Conservation (phyloP, 2,329 filamentous ascomycete species). For the Curvularia sp. region DNA sequence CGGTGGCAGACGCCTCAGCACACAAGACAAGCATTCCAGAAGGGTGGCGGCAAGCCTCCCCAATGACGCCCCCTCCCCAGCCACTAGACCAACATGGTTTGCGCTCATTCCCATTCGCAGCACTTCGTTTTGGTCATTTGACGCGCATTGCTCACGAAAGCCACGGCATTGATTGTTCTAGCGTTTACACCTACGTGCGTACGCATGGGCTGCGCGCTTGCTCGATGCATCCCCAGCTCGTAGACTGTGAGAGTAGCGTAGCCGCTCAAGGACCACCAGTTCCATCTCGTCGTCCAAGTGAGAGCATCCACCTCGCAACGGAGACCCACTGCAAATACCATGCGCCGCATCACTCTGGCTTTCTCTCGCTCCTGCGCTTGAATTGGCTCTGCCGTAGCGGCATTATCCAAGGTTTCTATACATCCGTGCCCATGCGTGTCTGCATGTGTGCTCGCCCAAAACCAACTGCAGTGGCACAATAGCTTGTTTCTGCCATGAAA, state of each 20-base stretch:
- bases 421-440: neutral
- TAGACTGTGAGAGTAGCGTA: neutral
- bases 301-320: neutral
- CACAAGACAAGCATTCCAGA: conserved; percentile 7
- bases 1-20: conserved; percentile 2
- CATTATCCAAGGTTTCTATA: neutral
- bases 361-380: neutral
- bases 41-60: conserved; percentile 3
- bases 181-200: neutral
- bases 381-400: neutral
- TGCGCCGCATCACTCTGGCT: neutral
- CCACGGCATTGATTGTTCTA: conserved; percentile 3
- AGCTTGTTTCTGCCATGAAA: neutral
- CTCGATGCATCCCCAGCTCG: neutral
- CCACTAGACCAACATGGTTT: neutral
- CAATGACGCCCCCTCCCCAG: neutral
- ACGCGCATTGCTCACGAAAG: neutral
- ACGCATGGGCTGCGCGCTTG: neutral
- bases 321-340: neutral
- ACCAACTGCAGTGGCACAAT: neutral
- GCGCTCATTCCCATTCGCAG: neutral
- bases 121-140: neutral
- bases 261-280: neutral
- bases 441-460: neutral
- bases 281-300: neutral